Conservation (phyloP, 371 early-diverging fungal species). For the Mortierella sp. region DNA sequence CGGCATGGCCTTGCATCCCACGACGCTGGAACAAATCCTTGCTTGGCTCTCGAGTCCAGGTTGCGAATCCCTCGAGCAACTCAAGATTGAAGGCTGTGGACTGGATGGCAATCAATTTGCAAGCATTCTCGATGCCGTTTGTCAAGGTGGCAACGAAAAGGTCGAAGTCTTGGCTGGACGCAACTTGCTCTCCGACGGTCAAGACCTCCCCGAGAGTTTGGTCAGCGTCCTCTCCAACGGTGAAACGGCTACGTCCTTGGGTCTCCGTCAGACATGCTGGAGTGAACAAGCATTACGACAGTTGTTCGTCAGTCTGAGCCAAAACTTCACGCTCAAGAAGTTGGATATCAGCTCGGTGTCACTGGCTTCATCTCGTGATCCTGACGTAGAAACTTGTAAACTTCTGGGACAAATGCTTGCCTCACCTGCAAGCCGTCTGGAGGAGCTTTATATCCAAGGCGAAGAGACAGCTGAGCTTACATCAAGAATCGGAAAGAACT, state of each 20-base stretch:
- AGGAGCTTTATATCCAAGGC: slow-evolving; percentile 42
- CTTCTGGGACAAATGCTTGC: slow-evolving; percentile 48
- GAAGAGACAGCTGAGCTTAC: slow-evolving; percentile 47
- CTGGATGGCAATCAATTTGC: slow-evolving; percentile 51
- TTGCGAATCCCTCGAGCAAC: slow-evolving; percentile 30
- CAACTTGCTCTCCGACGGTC: slow-evolving; percentile 46
- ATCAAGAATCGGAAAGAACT: slow-evolving; percentile 45
- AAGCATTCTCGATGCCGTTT: slow-evolving; percentile 45
- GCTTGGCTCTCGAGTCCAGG: slow-evolving; percentile 45
- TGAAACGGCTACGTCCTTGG: slow-evolving; percentile 38
- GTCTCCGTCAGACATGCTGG: slow-evolving; percentile 54
- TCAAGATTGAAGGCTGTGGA: slow-evolving; percentile 51
- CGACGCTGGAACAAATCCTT: slow-evolving; percentile 44
- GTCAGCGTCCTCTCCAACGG: slow-evolving; percentile 37
- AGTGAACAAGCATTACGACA: slow-evolving; percentile 50
- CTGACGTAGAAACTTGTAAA: slow-evolving; percentile 55
- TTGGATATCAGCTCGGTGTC: slow-evolving; percentile 43
- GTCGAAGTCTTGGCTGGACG: slow-evolving; percentile 41
- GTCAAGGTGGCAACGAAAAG: slow-evolving; percentile 37
- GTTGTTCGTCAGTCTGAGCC: slow-evolving; percentile 39
- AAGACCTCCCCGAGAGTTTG: slow-evolving; percentile 40
- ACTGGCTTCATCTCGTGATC: slow-evolving; percentile 48
- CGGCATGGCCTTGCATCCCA: slow-evolving; percentile 50
- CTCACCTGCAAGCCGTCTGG: slow-evolving; percentile 38
- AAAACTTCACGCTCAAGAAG: slow-evolving; percentile 44